Evolutionary conservation across 2,329 filamentous ascomycete species (phyloP), one percentile per base, ranked within the genome.

Genomic region (Neurospora sp.): DNA sequence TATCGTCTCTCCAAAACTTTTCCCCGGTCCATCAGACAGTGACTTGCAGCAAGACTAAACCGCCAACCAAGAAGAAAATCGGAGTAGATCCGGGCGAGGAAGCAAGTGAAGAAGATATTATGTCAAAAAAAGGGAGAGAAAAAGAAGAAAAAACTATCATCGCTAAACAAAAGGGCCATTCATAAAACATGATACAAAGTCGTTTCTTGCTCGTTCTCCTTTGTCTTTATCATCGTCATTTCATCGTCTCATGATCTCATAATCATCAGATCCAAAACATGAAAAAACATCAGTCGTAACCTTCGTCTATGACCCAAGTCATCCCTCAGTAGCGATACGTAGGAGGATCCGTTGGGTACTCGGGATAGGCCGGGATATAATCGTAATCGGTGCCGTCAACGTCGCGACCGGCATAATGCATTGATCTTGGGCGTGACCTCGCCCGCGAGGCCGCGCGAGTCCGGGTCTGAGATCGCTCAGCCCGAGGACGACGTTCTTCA

Each of bases 361-460:
- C 37, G 11, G 75, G 75, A 43, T 75, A 76, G 2, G 74, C 70
- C 10, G 74, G 73, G n/a, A 67, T 46, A 15, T 69, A 38, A 52
- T 65, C n/a, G 71, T 72, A n/a, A 69, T 70, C n/a, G 72, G 69
- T 19, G 71, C 65, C 19, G 43, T 73, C 72, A 46, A 73, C 74
- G 11, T 73, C 73, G 3, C 65, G 67, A n/a, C 66, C 67, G n/a
- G 57, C 23, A 36, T 69, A 69, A 37, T 71, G 72, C 36, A 39
- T 68, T 11, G 69, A 85, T 70, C 82, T 81, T 1, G 85, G 80
- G 71, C 85, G 85, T 69, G 85, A 87, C 69, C 81, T 82, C 2
- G 85, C 81, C 70, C 85, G 85, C 70, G 86, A 88, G 39, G 80
- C 81, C 23, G 83, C 81, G 69, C 83, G 84, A 69, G 77, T 77